Base-by-base conservation (phyloP, 2,329 filamentous ascomycete genomes). In the Scorias spongiosa region DNA sequence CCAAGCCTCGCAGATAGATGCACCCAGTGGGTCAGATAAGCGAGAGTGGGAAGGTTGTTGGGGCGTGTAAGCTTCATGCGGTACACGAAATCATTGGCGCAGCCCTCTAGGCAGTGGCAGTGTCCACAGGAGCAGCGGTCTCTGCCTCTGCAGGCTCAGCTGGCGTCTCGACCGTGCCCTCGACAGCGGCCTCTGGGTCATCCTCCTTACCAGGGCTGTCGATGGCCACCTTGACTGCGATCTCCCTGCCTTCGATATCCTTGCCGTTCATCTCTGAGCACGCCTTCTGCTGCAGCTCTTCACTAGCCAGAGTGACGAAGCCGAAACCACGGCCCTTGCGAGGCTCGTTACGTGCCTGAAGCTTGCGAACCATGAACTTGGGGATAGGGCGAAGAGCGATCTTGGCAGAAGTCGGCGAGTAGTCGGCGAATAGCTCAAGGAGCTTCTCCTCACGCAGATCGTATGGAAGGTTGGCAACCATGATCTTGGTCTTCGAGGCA, bases 321-420 rank as follows among this genome's bases (percentile, higher is more conserved):
- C 91, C 91, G 65, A 98, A 98, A 54, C 91, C 91, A 73, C 91
- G 91, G 49, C 91, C 91, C 81, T 98, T 98, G 73, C 91, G 91
- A 59, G 89, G 81, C 73, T 98, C 91, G 63, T 88, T 88, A 64
- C 91, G 89, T 60, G 89, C 88, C 72, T 94, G 88, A 50, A 98
- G 85, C 78, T 98, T 98, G 82, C 95, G 95, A 71, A 98, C 91
- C 91, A 98, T 98, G 75, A 96, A 98, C 60, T 89, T 88, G 56
- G 91, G 91, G 56, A 98, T 98, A 42, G 91, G 91, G 59, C 91
- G 89, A 57, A 98, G 85, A 54, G 91, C 91, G 62, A 98, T 96
- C 80, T 96, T 98, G 66, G 91, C 89, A 52, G 87, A 93, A 56
- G 82, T 81, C 49, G 91, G 91, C 63, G 87, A 76, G 73, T 95